Percentiles rank a stretch among this genome's conserved stretches.
Evolutionary conservation across 805 yeast species (phyloP).

Genomic region (Cyberlindnera misumaiensis): DNA sequence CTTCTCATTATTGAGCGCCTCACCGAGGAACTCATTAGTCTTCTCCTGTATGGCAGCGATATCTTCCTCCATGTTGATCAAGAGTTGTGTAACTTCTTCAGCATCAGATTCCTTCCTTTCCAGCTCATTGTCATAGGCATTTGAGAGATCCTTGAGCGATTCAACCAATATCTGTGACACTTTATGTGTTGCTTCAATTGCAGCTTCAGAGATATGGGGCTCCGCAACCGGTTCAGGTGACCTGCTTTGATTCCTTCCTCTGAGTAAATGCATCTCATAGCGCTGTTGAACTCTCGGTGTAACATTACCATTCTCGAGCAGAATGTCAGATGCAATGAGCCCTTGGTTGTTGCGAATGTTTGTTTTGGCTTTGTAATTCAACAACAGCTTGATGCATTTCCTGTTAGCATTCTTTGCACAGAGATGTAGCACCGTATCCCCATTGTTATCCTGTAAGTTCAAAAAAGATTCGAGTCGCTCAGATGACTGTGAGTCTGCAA

Average conservation of each 20-base stretch:
- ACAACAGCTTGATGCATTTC: conserved; percentile 40
- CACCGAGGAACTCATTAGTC: conserved; percentile 19
- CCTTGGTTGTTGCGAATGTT: conserved; percentile 32
- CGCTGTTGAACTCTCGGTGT: conserved; percentile 20
- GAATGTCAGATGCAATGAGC: conserved; percentile 20
- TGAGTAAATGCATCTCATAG: conserved; percentile 18
- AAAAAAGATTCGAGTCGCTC: conserved; percentile 54
- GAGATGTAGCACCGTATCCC: conserved; percentile 74
- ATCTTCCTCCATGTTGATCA: conserved; percentile 35
- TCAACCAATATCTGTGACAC: conserved; percentile 45
- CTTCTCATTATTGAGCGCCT: conserved; percentile 9
- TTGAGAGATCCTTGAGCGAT: conserved; percentile 39
- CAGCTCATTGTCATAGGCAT: conserved; percentile 50
- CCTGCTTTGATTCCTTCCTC: conserved; percentile 3
- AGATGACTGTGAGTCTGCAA: conserved; percentile 56
- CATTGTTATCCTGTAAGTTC: conserved; percentile 66
- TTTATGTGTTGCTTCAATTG: conserved; percentile 44
- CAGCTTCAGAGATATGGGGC: conserved; percentile 47
- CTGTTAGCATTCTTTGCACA: conserved; percentile 58
- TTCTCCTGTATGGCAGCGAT: conserved; percentile 27
- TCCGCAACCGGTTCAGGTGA: conserved; percentile 13
- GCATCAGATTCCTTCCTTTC: conserved; percentile 47
- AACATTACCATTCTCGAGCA: conserved; percentile 20
- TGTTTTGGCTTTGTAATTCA: conserved; percentile 42
- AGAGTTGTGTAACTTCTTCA: conserved; percentile 38